Evolutionary conservation across 257 asterid genomes (phyloP), one percentile per base, ranked within the genome.

Genomic region (Salvia miltiorrhiza): DNA sequence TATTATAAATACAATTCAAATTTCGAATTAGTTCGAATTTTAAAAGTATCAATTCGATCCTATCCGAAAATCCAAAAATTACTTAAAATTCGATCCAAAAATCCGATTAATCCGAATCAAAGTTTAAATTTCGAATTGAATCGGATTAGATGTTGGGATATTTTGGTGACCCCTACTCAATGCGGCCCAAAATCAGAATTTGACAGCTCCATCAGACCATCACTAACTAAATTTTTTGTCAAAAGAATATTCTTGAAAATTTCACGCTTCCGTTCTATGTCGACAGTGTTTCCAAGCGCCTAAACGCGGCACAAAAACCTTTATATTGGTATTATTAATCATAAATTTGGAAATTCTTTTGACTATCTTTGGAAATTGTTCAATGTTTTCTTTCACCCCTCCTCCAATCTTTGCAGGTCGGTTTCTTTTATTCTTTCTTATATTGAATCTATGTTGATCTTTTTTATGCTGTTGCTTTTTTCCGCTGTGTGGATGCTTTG

Each of bases 351-450:
- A 60, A 32, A 35, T 58, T 56, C 28, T 23, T 21, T 72, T 67
- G 75, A 77, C 73, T 28, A 7, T 20, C 8, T 47, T 28, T 13
- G 59, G 24, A 21, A 20, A 26, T 65, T 20, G 12, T 23, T 70
- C 61, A 57, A 78, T 73, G 76, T 16, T 53, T 49, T 21, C 32
- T 4, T 41, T 28, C 44, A 23, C 82, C 12, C 64, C 76, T 45
- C 41, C 73, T 73, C 76, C 76, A 32, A 57, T 56, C 43, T 48
- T 49, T 7, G 28, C 76, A 48, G 76, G 79, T 69, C 41, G 57
- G 20, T 56, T 55, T 48, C 67, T 37, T 8, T 43, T 6, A 8
- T 13, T 53, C 33, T 10, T n/a, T 60, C 23, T 16, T 12, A 9
- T 33, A 9, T 33, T 60, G 19, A 35, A 30, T 20, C 2, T 45